Percentiles rank a stretch among this genome's conserved stretches.
phyloP scores from a whole-genome alignment of 106 monocot genomes.

The Allium cepa region DNA sequence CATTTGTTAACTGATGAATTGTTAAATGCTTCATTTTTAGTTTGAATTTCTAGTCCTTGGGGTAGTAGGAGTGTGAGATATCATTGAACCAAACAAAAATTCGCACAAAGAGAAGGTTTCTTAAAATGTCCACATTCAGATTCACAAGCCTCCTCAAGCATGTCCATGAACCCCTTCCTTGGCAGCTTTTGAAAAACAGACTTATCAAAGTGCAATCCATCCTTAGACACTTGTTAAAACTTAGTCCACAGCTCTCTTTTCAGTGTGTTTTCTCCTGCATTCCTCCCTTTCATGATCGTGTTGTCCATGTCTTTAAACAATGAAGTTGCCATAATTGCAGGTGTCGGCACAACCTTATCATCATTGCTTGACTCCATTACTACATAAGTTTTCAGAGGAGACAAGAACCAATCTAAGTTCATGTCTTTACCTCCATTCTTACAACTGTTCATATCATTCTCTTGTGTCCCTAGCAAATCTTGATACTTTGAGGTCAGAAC shows the following conservation, averaged over 20 bases:
- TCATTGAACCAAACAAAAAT: no score
- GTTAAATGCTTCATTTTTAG: no score
- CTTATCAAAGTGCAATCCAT: constrained; percentile 30
- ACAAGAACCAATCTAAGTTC: constrained; percentile 77
- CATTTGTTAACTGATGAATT: no score
- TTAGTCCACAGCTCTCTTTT: constrained; percentile 88
- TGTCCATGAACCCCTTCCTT: constrained; percentile 71
- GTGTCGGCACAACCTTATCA: constrained; percentile 26
- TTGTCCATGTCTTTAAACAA: constrained; percentile 30
- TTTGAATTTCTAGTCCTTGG: no score
- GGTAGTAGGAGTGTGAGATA: no score
- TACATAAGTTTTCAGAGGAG: constrained; percentile 65
- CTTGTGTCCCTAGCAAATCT: constrained; percentile 25
- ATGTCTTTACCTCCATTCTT: constrained; percentile 31
- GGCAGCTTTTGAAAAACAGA: constrained; percentile 32
- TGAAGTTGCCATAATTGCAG: constrained; percentile 34
- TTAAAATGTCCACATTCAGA: neutral
- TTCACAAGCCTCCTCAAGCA: constrained; percentile 73
- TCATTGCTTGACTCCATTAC: constrained; percentile 48
- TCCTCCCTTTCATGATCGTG: constrained; percentile 27
- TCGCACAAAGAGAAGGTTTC: no score
- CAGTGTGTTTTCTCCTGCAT: constrained; percentile 68
- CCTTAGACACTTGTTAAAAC: constrained; percentile 59
- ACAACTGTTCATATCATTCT: constrained; percentile 9
- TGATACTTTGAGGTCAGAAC: constrained; percentile 31